phyloP scores from a whole-genome alignment of 2,329 filamentous ascomycete species.

The Elsinoe perseae region DNA sequence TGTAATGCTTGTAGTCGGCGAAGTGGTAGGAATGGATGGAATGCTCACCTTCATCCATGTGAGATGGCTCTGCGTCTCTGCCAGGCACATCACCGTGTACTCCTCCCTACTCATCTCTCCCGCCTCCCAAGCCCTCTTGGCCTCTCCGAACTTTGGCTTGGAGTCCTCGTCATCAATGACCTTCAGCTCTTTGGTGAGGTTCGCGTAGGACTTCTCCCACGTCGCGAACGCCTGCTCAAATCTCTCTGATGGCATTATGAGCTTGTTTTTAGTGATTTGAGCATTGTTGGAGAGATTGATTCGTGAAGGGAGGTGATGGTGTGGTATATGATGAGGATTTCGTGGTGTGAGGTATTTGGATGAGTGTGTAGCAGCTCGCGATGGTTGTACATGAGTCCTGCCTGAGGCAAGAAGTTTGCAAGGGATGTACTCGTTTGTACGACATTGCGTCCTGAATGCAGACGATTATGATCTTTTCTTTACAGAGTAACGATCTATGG shows the following conservation, averaged over 20 bases:
- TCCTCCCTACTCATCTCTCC: slow-evolving; percentile 3
- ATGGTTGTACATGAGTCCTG: background rate
- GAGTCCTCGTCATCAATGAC: background rate
- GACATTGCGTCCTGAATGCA: background rate
- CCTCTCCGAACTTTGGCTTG: background rate
- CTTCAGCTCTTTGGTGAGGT: background rate
- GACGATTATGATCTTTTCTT: background rate
- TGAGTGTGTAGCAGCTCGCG: background rate
- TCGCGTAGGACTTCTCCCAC: slow-evolving; percentile 3
- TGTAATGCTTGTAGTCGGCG: background rate
- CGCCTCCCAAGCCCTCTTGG: background rate
- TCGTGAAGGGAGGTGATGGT: background rate
- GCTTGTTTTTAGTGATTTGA: background rate
- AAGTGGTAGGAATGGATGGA: background rate
- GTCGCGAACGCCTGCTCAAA: background rate
- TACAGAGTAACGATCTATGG: background rate
- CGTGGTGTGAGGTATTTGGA: background rate
- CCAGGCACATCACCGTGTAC: slow-evolving; percentile 2
- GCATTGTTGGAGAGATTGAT: background rate
- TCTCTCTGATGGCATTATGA: slow-evolving; percentile 1
- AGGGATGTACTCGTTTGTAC: background rate
- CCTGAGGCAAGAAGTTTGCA: background rate
- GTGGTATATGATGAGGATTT: background rate
- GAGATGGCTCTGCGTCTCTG: slow-evolving; percentile 4
- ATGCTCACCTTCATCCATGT: background rate